phyloP scores from a whole-genome alignment of 192 early-diverging fungal genomes.

The Backusella luteola region DNA sequence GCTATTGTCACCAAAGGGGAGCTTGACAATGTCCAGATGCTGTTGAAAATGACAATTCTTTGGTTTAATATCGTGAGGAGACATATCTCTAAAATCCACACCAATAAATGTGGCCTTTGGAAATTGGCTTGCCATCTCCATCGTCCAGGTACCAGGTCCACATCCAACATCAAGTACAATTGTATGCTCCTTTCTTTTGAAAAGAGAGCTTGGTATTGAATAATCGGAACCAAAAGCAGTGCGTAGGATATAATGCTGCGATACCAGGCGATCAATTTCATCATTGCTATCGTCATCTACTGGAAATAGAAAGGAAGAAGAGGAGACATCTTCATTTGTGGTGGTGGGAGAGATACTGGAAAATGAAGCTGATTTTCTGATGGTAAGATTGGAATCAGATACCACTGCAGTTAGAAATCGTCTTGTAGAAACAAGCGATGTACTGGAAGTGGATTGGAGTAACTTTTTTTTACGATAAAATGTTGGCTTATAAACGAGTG shows the following conservation, averaged over 20 bases:
- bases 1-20: slow-evolving; percentile 4
- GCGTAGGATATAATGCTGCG: background rate
- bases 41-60: background rate
- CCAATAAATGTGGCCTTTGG: slow-evolving; percentile 6
- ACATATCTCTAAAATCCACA: background rate
- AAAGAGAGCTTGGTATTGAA: background rate
- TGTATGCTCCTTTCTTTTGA: slow-evolving; percentile 7
- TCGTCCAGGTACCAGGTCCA: slow-evolving; percentile 40
- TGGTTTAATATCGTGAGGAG: slow-evolving; percentile 13
- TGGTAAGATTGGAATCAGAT: background rate
- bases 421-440: background rate
- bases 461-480: background rate
- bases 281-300: background rate
- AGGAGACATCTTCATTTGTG: background rate
- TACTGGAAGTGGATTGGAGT: background rate
- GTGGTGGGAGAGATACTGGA: background rate
- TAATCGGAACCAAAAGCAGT: background rate
- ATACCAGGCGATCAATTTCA: slow-evolving; percentile 5
- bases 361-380: background rate
- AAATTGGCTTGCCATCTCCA: slow-evolving; percentile 25
- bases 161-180: slow-evolving; percentile 37
- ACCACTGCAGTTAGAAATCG: background rate
- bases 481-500: background rate
- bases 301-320: background rate
- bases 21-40: background rate